Percentiles rank a stretch among this genome's conserved stretches.
Evolutionary conservation across 805 yeast species (phyloP).

Genomic region (Kurtzmaniella fragi): DNA sequence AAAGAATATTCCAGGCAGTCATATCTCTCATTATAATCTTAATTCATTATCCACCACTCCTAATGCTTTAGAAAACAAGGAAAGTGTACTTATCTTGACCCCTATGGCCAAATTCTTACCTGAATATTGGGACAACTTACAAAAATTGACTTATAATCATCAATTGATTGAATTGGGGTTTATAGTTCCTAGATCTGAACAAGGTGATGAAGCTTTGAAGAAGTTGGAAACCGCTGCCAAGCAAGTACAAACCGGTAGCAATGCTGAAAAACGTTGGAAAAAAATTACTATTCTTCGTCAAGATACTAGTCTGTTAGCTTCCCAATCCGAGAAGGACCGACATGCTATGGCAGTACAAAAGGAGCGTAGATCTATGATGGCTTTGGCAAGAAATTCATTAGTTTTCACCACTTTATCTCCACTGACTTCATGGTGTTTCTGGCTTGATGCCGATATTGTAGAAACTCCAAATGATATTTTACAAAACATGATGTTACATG

Average conservation of each 20-base stretch:
- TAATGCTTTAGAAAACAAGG: constrained; percentile 68
- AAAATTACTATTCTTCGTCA: constrained; percentile 88
- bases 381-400: constrained; percentile 87
- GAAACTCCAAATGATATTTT: constrained; percentile 81
- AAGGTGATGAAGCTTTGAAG: constrained; percentile 77
- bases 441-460: constrained; percentile 94
- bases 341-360: constrained; percentile 86
- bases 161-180: constrained; percentile 83
- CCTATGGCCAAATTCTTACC: constrained; percentile 86
- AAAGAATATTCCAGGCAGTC: constrained; percentile 62
- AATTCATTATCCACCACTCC: constrained; percentile 71
- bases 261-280: constrained; percentile 57
- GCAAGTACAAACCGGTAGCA: constrained; percentile 46
- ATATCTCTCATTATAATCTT: constrained; percentile 78
- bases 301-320: constrained; percentile 71
- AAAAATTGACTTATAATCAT: constrained; percentile 76
- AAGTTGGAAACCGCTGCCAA: constrained; percentile 73
- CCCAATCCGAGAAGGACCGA: constrained; percentile 80
- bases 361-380: constrained; percentile 86
- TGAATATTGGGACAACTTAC: constrained; percentile 83
- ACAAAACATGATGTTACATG: constrained; percentile 81
- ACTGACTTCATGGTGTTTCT: constrained; percentile 87
- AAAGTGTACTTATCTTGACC: constrained; percentile 79
- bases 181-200: constrained; percentile 75
- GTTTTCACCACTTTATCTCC: constrained; percentile 87